phyloP scores from a whole-genome alignment of 768 basidiomycete species.

The Phylloporus sp. region DNA sequence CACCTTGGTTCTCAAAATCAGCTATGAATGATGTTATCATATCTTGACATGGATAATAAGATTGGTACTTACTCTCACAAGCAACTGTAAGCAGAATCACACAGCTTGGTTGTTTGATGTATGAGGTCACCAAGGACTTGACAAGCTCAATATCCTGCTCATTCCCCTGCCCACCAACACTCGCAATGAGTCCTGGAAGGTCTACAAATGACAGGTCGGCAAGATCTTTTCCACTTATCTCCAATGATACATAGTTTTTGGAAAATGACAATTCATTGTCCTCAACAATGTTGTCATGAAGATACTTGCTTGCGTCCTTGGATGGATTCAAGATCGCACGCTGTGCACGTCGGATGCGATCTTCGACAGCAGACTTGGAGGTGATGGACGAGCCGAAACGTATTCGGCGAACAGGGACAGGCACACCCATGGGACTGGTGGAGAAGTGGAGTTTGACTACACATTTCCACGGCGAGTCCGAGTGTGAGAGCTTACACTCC shows the following conservation, averaged over 20 bases:
- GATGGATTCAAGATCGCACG: slow-evolving; percentile 1
- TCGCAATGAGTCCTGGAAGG: slow-evolving; percentile 2
- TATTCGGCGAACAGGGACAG: neutral
- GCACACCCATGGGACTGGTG: neutral
- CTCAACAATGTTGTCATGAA: neutral
- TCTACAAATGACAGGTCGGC: slow-evolving; percentile 4
- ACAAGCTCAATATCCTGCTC: neutral
- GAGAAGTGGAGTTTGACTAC: neutral
- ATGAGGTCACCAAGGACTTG: neutral
- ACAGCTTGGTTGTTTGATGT: slow-evolving; percentile 1
- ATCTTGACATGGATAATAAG: neutral
- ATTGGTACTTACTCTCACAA: neutral
- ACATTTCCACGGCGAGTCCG: neutral
- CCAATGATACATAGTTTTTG: slow-evolving; percentile 2
- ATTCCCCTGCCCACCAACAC: neutral
- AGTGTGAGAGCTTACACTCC: slow-evolving; percentile 2
- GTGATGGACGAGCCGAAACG: neutral
- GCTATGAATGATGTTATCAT: neutral
- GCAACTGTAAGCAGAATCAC: slow-evolving; percentile 1
- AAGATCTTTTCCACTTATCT: neutral
- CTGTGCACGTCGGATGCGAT: neutral
- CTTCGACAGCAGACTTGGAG: neutral
- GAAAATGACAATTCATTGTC: neutral
- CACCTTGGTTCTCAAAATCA: slow-evolving; percentile 5
- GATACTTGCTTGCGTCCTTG: neutral